Evolutionary conservation across 805 yeast species (phyloP), one percentile per base, ranked within the genome.

Genomic region (Pachysolen tannophilus): DNA sequence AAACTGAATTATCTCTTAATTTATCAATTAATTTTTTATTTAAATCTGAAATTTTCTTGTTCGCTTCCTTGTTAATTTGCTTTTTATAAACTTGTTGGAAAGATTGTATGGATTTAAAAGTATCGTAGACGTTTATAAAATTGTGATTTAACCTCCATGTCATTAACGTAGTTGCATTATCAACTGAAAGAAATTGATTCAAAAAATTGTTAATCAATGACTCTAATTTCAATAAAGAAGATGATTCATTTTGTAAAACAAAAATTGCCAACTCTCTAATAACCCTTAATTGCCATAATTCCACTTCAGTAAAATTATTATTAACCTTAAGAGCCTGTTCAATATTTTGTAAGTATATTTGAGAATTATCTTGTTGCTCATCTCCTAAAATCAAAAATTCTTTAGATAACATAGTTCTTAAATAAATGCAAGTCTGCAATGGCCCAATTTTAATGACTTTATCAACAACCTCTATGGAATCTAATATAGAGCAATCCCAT

Each of bases 401-500:
- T 40, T 55, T 58, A 15, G 68, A 44, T 24, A 60, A 47, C 34
- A 60, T 51, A 16, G 65, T 45, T 30, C 55, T 54, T 16, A 71
- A 48, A 48, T 63, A 62, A 10, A 43, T 43, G 3, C 42, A 36
- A n/a, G 46, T 43, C 20, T 42, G 41, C 4, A 36, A 39, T 3
- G 56, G 59, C n/a, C 59, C 52, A 28, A 46, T 20, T 3, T 18
- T 25, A 30, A 52, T 37, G 21, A 43, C 46, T 9, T 38, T 40
- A 2, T 44, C 43, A 11, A 56, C 48, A 3, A 45, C 31, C 2
- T 38, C 34, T 2, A 45, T 37, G n/a, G 41, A 49, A 26, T 58
- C 58, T 28, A 58, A 58, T 23, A 57, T 50, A 10, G 71, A 76
- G 45, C 68, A 56, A 35, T 71, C 69, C 73, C 77, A 75, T 32